Percentiles rank a stretch among this genome's conserved stretches.
phyloP scores from a whole-genome alignment of 164 flowering plant genomes.

The Paratinospora sagittata region DNA sequence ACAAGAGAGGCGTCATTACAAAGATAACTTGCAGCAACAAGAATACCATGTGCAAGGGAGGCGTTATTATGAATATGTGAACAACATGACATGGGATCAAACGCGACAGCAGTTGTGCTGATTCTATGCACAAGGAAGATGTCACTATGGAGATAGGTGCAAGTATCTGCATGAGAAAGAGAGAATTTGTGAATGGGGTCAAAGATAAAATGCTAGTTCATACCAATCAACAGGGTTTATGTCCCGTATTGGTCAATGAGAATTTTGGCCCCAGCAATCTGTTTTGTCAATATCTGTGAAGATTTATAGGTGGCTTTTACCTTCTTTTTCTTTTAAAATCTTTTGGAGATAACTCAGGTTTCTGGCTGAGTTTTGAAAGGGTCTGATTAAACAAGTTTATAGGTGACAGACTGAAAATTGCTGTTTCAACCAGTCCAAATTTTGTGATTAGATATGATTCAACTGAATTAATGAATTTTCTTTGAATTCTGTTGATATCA shows the following conservation, averaged over 20 bases:
- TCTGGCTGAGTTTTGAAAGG: background rate
- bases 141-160: conserved; percentile 57
- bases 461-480: background rate
- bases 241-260: background rate
- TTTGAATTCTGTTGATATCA: no score
- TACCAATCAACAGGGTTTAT: background rate
- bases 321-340: background rate
- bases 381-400: no score
- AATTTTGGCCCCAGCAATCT: background rate
- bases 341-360: background rate
- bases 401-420: background rate
- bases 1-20: background rate
- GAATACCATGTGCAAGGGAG: background rate
- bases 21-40: background rate
- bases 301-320: no score
- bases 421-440: no score
- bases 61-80: background rate
- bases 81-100: background rate
- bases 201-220: background rate
- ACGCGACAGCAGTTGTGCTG: conserved; percentile 30
- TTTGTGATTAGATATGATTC: background rate
- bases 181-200: background rate
- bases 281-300: background rate
- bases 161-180: conserved; percentile 50
- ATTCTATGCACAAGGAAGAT: conserved; percentile 44